Percentiles rank a stretch among this genome's conserved stretches.
phyloP scores from a whole-genome alignment of 805 yeast species.

The Scheffersomyces lignosus region DNA sequence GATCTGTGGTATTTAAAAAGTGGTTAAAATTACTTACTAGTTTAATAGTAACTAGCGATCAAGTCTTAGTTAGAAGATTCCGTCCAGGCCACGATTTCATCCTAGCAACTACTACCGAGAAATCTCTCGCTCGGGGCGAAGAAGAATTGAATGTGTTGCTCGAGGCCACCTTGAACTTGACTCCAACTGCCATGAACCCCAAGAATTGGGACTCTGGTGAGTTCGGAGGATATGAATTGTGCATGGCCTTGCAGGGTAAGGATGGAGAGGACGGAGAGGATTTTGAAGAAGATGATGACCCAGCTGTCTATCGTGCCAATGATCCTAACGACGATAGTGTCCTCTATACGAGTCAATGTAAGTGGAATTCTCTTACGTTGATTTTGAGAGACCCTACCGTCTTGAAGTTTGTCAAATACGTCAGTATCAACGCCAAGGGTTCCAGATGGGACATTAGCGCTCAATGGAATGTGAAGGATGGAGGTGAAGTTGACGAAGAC shows the following conservation, averaged over 20 bases:
- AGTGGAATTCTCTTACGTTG: conserved; percentile 76
- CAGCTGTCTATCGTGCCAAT: conserved; percentile 69
- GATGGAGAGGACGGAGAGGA: conserved; percentile 46
- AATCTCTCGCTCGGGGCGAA: conserved; percentile 31
- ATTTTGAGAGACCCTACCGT: conserved; percentile 83
- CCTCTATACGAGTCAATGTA: conserved; percentile 74
- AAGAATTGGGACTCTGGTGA: conserved; percentile 88
- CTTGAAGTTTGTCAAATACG: conserved; percentile 90
- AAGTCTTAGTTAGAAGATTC: conserved; percentile 76
- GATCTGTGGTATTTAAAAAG: conserved; percentile 61
- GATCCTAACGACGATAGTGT: conserved; percentile 71
- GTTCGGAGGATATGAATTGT: conserved; percentile 89
- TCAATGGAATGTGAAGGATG: conserved; percentile 71
- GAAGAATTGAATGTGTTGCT: conserved; percentile 47
- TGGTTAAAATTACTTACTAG: conserved; percentile 69
- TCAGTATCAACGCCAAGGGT: conserved; percentile 83
- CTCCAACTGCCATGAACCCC: conserved; percentile 59
- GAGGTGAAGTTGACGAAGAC: conserved; percentile 42
- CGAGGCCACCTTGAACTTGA: conserved; percentile 80
- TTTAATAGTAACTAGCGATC: conserved; percentile 61
- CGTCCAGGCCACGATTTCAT: conserved; percentile 95
- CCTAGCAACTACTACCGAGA: conserved; percentile 69
- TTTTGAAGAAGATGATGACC: conserved; percentile 63
- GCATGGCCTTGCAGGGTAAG: conserved; percentile 64
- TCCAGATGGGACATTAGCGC: conserved; percentile 88